Conservation (phyloP, 139 green algal species). For the Coelastrella sp. region DNA sequence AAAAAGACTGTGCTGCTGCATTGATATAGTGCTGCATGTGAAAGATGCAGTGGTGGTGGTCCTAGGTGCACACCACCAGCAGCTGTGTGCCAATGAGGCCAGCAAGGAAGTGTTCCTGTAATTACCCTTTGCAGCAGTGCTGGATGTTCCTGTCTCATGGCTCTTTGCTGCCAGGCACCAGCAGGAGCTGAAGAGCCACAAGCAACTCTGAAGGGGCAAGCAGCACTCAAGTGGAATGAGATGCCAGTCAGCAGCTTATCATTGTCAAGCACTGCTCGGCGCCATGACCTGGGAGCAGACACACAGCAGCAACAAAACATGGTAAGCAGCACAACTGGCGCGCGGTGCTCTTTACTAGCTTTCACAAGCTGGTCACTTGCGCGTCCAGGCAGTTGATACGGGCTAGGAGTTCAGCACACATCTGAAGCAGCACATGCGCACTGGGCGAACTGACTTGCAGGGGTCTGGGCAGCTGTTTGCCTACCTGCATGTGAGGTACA, state of each 20-base stretch:
- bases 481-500: slow-evolving; percentile 34
- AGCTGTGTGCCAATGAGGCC: no score
- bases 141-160: not conserved
- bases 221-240: not conserved
- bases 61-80: no score
- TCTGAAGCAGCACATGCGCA: not conserved
- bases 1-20: not conserved
- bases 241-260: slow-evolving; percentile 28
- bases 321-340: not conserved
- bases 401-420: not conserved
- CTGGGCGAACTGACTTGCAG: not conserved
- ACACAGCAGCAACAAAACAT: no score
- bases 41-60: no score
- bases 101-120: no score
- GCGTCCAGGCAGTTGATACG: not conserved
- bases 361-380: not conserved
- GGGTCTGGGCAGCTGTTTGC: not conserved
- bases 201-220: not conserved
- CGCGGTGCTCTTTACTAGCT: no score
- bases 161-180: not conserved
- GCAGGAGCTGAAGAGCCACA: not conserved
- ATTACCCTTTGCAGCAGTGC: slow-evolving; percentile 41
- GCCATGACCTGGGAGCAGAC: slow-evolving; percentile 6
- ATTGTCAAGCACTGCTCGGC: slow-evolving; percentile 29
- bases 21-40: no score